Evolutionary conservation across 2,329 filamentous ascomycete genomes (phyloP).

Genomic region (Magnaporthales sp.): DNA sequence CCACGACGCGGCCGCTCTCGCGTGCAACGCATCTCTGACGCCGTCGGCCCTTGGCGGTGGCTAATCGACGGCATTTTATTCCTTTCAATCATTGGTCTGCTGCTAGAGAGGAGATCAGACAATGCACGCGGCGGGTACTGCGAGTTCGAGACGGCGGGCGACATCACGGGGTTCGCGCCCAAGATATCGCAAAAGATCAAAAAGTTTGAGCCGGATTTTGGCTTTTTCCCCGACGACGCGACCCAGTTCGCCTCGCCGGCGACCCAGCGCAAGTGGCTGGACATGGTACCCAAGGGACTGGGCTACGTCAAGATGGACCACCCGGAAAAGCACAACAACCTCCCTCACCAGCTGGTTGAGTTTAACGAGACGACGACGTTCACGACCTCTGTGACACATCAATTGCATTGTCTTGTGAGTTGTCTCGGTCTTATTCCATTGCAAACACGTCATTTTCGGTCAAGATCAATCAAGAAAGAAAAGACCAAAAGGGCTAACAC

Average conservation of each 20-base stretch:
- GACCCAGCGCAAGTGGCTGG: conserved; percentile 25
- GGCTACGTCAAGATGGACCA: conserved; percentile 29
- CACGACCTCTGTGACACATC: conserved; percentile 33
- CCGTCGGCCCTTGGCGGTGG: conserved; percentile 12
- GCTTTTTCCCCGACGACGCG: conserved; percentile 27
- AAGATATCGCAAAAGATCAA: conserved; percentile 28
- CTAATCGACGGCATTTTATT: conserved; percentile 25
- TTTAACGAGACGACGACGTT: conserved; percentile 26
- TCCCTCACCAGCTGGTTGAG: conserved; percentile 23
- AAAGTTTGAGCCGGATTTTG: conserved; percentile 25
- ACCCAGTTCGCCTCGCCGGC: conserved; percentile 28
- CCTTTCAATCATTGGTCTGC: conserved; percentile 23
- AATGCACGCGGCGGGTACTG: not conserved
- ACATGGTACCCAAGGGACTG: conserved; percentile 29
- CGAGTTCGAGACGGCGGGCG: conserved; percentile 24
- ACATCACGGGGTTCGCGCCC: conserved; percentile 31
- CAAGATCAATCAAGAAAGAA: not conserved
- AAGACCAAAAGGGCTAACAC: no score
- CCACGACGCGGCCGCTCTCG: not conserved
- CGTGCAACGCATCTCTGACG: not conserved
- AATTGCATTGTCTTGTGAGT: conserved; percentile 31
- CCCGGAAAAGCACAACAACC: conserved; percentile 23
- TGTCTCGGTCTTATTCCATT: not conserved
- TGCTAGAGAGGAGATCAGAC: conserved; percentile 20
- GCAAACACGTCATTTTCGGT: not conserved